phyloP scores from a whole-genome alignment of 129 eudicot species.

The Centella asiatica region DNA sequence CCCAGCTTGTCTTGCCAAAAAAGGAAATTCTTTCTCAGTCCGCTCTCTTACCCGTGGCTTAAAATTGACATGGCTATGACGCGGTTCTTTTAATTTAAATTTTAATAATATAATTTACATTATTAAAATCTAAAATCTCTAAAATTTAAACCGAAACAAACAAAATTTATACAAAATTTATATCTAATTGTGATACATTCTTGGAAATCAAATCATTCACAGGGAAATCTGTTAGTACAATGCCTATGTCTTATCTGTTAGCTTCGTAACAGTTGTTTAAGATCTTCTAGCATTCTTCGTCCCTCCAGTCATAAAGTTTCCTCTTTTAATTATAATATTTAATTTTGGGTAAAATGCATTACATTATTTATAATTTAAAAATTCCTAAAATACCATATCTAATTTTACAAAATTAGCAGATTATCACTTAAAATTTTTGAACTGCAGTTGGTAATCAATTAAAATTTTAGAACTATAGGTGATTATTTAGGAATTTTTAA shows the following conservation, averaged over 20 bases:
- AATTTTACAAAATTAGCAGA: too few relatives aligned
- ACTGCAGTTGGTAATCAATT: too few relatives aligned
- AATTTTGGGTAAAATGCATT: too few relatives aligned
- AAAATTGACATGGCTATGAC: neutral
- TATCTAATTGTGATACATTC: neutral
- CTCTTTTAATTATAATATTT: neutral
- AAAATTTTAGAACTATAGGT: neutral
- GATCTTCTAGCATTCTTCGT: constrained; percentile 14
- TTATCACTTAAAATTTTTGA: too few relatives aligned
- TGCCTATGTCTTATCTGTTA: neutral
- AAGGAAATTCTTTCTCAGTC: constrained; percentile 6
- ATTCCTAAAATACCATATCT: too few relatives aligned
- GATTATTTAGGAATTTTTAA: too few relatives aligned
- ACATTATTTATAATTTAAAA: too few relatives aligned
- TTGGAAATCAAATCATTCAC: neutral
- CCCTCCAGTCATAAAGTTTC: constrained; percentile 14
- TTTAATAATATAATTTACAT: too few relatives aligned
- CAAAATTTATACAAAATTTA: too few relatives aligned
- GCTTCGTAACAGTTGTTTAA: constrained; percentile 16
- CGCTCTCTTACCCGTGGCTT: constrained; percentile 9
- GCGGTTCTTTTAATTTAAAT: too few relatives aligned
- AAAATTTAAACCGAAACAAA: too few relatives aligned
- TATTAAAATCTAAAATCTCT: too few relatives aligned
- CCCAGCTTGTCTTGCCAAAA: constrained; percentile 11
- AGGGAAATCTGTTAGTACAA: neutral